Evolutionary conservation across 352 stramenopile species (phyloP), one percentile per base, ranked within the genome.

Genomic region (Phytophthora podocarpi): DNA sequence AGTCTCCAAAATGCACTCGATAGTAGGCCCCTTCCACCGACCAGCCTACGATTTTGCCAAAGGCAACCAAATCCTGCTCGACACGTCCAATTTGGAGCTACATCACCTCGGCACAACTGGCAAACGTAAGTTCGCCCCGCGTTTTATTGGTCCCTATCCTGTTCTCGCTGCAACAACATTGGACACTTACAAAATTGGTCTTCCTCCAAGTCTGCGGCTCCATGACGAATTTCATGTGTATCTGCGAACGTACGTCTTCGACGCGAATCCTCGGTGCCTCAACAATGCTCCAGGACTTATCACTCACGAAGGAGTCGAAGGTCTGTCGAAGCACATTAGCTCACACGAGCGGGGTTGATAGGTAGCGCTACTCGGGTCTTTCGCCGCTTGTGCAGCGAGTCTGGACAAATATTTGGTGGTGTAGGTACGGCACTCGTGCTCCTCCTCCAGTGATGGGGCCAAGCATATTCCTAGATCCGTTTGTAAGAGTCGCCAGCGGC

Each of bases 221-320:
- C 53, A 64, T n/a, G 53, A 64, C 26, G 61, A 70, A n/a, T 70
- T 70, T 27, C 61, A 70, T 23, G 27, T 64, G 1, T 59, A 49
- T 13, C 24, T 69, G 5, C 35, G 43, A 0, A 32, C 27, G 0
- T 65, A 66, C 27, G 10, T 47, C 13, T 43, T 50, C 16, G 62
- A 71, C 23, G 20, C 24, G 2, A 71, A 61, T 47, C 34, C 62
- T n/a, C 28, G 20, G 12, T 28, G 52, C 3, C 40, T 28, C 10
- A 34, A 47, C 20, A 11, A 56, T 28, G 35, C 56, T 28, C 31
- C 40, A 21, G 1, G 16, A 9, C 18, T 60, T 12, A 10, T 55
- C 4, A 18, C 43, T 0, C n/a, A 26, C 9, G n/a, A 39, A 9
- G 39, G 56, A 2, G 10, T 32, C 16, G 13, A 56, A 12, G 18